A percentile compares a stretch with the other conserved stretches of the same genome.
Conservation (phyloP, 768 basidiomycete genomes). For the Psilocybe subaeruginosa region DNA sequence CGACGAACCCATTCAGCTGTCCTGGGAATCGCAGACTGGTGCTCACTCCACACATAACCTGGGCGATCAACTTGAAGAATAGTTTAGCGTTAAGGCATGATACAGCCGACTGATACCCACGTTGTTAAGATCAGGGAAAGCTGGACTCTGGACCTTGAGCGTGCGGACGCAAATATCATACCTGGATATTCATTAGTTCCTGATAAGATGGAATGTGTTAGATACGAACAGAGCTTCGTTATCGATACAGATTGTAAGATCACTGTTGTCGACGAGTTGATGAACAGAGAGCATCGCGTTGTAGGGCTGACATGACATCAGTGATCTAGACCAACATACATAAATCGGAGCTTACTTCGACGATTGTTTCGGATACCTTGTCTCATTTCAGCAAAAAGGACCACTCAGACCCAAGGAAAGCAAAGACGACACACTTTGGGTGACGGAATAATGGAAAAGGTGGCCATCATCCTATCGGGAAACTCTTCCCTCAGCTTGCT, state of each 20-base stretch:
- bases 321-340: conserved; percentile 35
- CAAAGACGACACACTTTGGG: conserved; percentile 39
- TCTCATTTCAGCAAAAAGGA: conserved; percentile 19
- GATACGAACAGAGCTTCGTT: conserved; percentile 78
- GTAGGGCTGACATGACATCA: conserved; percentile 73
- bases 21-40: conserved; percentile 94
- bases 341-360: conserved; percentile 64
- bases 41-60: conserved; percentile 94
- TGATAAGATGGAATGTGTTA: not conserved
- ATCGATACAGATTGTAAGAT: conserved; percentile 83
- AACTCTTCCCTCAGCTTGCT: conserved; percentile 80
- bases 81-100: not conserved
- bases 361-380: conserved; percentile 53
- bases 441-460: conserved; percentile 57
- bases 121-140: conserved; percentile 69
- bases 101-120: conserved; percentile 37
- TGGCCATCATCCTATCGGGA: conserved; percentile 59
- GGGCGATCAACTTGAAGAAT: conserved; percentile 64
- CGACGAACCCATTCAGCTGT: conserved; percentile 79
- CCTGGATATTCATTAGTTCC: conserved; percentile 34
- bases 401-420: not conserved
- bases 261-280: conserved; percentile 88
- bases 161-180: conserved; percentile 73
- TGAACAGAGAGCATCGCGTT: conserved; percentile 85
- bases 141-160: conserved; percentile 65